Evolutionary conservation across 1,139 yeast genomes (phyloP).

Genomic region (Candida albicans): DNA sequence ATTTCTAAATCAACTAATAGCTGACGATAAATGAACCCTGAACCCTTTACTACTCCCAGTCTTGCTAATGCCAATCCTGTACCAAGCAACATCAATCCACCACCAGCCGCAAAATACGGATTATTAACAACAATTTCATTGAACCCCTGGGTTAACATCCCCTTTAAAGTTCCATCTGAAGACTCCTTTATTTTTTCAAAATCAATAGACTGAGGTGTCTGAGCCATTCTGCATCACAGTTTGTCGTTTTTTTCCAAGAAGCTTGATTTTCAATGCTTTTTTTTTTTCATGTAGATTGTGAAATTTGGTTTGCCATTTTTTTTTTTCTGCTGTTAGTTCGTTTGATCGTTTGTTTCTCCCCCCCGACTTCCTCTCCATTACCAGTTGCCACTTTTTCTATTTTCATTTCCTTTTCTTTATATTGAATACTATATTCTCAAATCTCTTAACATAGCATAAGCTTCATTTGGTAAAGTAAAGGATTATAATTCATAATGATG

Average conservation of each 20-base stretch:
- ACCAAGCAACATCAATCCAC: conserved; percentile 92
- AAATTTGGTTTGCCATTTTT: too few species aligned
- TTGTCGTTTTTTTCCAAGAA: background rate
- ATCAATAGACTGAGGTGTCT: conserved; percentile 25
- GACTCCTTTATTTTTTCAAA: conserved; percentile 35
- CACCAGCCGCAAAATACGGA: conserved; percentile 97
- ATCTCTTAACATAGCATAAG: background rate
- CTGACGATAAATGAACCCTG: conserved; percentile 74
- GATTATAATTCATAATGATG: too few species aligned
- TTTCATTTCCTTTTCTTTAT: background rate
- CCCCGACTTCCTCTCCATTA: background rate
- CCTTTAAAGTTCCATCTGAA: conserved; percentile 41
- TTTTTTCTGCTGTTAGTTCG: background rate
- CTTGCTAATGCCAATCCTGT: conserved; percentile 81
- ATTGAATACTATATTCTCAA: background rate
- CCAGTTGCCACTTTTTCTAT: background rate
- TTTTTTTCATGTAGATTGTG: background rate
- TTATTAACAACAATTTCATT: conserved; percentile 64
- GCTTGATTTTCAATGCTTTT: background rate
- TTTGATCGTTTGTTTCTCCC: background rate
- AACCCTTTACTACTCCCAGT: conserved; percentile 62
- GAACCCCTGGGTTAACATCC: conserved; percentile 40
- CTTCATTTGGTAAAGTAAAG: too few species aligned
- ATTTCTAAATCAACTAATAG: conserved; percentile 90
- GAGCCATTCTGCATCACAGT: conserved; percentile 7